phyloP scores from a whole-genome alignment of 768 basidiomycete species.

The Auriculariales sp. region DNA sequence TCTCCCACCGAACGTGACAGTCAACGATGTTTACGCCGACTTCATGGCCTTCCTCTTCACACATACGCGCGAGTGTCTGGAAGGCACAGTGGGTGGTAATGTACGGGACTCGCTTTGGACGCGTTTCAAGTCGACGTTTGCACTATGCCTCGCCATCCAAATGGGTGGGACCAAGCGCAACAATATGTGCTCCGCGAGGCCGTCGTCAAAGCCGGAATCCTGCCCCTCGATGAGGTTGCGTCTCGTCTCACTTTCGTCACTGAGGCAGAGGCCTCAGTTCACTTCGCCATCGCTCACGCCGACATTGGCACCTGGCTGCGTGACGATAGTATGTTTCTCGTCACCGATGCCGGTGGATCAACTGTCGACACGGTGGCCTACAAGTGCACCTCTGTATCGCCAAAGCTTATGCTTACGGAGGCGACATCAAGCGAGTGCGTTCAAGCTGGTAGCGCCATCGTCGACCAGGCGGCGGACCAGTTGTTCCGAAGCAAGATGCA shows the following conservation, averaged over 20 bases:
- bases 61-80: conserved; percentile 17
- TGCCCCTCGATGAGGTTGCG: conserved; percentile 10
- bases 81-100: conserved; percentile 21
- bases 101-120: conserved; percentile 25
- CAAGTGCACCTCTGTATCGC: background rate
- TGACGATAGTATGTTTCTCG: background rate
- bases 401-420: background rate
- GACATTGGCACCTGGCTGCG: background rate
- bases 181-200: conserved; percentile 30
- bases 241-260: conserved; percentile 31
- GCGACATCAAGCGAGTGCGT: background rate
- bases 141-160: conserved; percentile 35
- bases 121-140: conserved; percentile 24
- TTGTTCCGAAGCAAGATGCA: too few species aligned
- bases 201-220: conserved; percentile 24
- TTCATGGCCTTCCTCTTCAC: conserved; percentile 33
- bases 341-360: background rate
- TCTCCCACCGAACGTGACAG: conserved; percentile 28
- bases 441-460: background rate
- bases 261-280: conserved; percentile 40
- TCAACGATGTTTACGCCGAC: conserved; percentile 31
- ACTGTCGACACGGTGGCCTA: background rate
- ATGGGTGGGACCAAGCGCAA: conserved; percentile 32
- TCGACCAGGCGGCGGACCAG: too few species aligned
- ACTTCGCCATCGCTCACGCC: conserved; percentile 26